Evolutionary conservation across 495 filamentous ascomycete genomes (phyloP), one percentile per base, ranked within the genome.

Genomic region (Staphylotrichum tortipilum): DNA sequence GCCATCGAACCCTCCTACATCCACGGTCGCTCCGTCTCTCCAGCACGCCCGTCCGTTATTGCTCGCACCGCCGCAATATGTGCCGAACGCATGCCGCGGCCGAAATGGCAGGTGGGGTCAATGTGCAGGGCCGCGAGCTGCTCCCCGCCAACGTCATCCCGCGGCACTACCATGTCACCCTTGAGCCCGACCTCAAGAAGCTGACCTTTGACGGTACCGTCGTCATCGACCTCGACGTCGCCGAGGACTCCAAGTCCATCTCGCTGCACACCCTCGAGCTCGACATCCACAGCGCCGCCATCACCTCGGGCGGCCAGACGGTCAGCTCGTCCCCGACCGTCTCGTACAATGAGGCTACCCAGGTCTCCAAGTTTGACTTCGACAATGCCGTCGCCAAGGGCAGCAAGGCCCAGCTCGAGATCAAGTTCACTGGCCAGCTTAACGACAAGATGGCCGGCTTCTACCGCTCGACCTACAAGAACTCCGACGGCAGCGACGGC

Each of bases 201-300:
- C 79, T 86, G 61, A 84, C 75, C 38, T 89, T 85, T 62, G 69
- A 85, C 35, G 85, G 85, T 33, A 79, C 69, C 44, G 82, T 85
- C 10, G 67, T 74, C 22, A 83, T 89, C 60, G 78, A 84, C 56
- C 80, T 98, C 58, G 84, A 95, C 61, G 84, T 96, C 30, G 74
- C 76, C 49, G 88, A 95, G 62, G 85, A 92, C 56, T 85, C 87
- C 53, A 88, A 74, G 55, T 88, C 86, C 21, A 83, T 98, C 60
- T 81, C 88, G 30, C 79, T 98, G 54, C 94, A 98, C 67, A 83
- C 86, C 44, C 71, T 88, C 55, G 85, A 96, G 58, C 74, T 98
- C 56, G 80, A 91, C 21, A 86, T 96, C 56, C 82, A 91, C 62
- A 80, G 74, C 50, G 85, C 84, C 54, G 79, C 76, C 38, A 68